A percentile compares a stretch with the other conserved stretches of the same genome.
phyloP scores from a whole-genome alignment of 768 basidiomycete genomes.

The Mycena kentingensis region DNA sequence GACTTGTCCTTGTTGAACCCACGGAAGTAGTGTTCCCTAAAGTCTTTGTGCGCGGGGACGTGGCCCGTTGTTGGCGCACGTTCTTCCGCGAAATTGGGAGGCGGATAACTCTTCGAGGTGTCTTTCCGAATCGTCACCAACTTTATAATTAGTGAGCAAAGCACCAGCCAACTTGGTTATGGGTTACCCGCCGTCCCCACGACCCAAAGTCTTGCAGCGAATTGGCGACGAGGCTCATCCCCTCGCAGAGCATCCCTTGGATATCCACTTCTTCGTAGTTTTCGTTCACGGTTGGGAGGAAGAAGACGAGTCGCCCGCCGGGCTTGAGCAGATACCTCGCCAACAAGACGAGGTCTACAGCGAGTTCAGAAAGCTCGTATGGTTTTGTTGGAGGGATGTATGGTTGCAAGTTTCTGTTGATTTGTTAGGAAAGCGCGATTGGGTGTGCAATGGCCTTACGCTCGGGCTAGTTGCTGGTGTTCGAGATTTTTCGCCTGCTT shows the following conservation, averaged over 20 bases:
- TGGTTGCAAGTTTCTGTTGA: slow-evolving; percentile 39
- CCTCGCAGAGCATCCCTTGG: slow-evolving; percentile 72
- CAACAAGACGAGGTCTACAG: slow-evolving; percentile 76
- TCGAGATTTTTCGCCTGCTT: slow-evolving; percentile 40
- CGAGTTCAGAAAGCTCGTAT: slow-evolving; percentile 87
- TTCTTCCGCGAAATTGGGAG: slow-evolving; percentile 55
- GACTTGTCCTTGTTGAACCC: slow-evolving; percentile 60
- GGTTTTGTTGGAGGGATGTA: slow-evolving; percentile 91
- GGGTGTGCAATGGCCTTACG: slow-evolving; percentile 40
- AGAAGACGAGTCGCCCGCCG: slow-evolving; percentile 89
- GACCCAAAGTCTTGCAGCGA: slow-evolving; percentile 92
- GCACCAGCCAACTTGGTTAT: background rate
- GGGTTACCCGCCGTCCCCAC: slow-evolving; percentile 87
- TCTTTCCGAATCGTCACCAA: slow-evolving; percentile 88
- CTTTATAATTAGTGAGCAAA: slow-evolving; percentile 39
- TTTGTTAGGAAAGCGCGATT: background rate
- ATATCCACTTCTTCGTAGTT: slow-evolving; percentile 90
- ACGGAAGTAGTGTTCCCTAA: slow-evolving; percentile 85
- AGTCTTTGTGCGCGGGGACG: slow-evolving; percentile 85
- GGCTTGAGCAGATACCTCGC: slow-evolving; percentile 85
- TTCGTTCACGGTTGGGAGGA: slow-evolving; percentile 89
- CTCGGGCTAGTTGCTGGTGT: slow-evolving; percentile 40
- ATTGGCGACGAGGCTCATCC: slow-evolving; percentile 87
- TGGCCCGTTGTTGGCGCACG: slow-evolving; percentile 33
- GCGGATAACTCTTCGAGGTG: slow-evolving; percentile 43